Percentiles rank a stretch among this genome's conserved stretches.
phyloP scores from a whole-genome alignment of 768 basidiomycete genomes.

The Crassisporium funariophilum region DNA sequence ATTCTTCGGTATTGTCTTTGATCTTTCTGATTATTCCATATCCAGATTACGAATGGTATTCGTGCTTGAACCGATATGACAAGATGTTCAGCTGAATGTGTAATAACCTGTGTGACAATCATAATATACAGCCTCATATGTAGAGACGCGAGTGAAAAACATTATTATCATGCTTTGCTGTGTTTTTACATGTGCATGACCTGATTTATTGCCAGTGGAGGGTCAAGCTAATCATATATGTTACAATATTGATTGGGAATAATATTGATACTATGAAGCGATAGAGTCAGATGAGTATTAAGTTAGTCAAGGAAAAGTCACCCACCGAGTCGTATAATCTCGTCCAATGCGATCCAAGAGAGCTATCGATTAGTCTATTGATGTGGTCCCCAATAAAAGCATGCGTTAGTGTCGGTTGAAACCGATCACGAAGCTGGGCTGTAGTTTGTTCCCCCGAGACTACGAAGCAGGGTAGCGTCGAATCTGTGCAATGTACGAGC shows the following conservation, averaged over 20 bases:
- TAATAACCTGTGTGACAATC: constrained; percentile 7
- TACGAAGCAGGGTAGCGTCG: constrained; percentile 86
- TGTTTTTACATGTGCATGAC: too few relatives aligned
- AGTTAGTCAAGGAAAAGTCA: neutral
- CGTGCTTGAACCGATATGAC: constrained; percentile 81
- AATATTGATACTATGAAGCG: constrained; percentile 79
- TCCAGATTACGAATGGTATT: constrained; percentile 84
- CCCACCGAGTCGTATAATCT: constrained; percentile 92
- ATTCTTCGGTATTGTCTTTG: neutral
- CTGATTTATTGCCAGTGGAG: too few relatives aligned
- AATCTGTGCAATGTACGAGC: too few relatives aligned
- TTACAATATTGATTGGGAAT: constrained; percentile 85
- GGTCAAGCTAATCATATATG: neutral
- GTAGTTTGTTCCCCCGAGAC: constrained; percentile 92
- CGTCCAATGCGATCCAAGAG: constrained; percentile 93
- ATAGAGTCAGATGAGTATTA: neutral
- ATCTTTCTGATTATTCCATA: constrained; percentile 1
- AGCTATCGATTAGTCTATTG: constrained; percentile 87
- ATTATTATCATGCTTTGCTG: too few relatives aligned
- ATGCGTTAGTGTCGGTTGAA: constrained; percentile 89
- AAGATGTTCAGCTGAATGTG: constrained; percentile 44
- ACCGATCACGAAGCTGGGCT: constrained; percentile 84
- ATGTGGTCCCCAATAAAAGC: constrained; percentile 83
- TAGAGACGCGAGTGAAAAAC: too few relatives aligned
- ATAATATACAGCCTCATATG: neutral